A percentile compares a stretch with the other conserved stretches of the same genome.
Conservation (phyloP, 148 eudicot species). For the Bassia scoparia region DNA sequence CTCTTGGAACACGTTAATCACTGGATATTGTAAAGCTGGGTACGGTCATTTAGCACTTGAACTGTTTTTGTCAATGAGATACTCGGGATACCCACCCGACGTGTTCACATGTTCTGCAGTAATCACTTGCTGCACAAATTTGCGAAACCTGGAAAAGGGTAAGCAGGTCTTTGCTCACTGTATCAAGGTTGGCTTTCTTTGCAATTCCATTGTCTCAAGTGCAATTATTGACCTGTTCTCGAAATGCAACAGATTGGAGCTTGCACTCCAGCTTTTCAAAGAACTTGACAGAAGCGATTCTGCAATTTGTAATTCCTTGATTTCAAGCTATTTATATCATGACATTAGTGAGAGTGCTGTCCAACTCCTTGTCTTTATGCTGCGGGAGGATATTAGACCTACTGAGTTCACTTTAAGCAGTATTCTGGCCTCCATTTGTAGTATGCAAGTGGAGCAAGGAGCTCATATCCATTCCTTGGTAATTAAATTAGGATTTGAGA, state of each 20-base stretch:
- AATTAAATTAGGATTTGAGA: constrained; percentile 51
- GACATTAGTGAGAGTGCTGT: constrained; percentile 49
- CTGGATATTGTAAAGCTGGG: constrained; percentile 44
- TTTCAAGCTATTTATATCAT: constrained; percentile 53
- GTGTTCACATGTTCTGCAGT: constrained; percentile 53
- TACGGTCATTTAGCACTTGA: constrained; percentile 37
- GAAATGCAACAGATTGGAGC: constrained; percentile 69
- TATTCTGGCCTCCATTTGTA: constrained; percentile 43
- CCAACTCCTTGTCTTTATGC: constrained; percentile 39
- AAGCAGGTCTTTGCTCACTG: constrained; percentile 54
- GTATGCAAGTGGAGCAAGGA: constrained; percentile 50
- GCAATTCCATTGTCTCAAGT: constrained; percentile 67
- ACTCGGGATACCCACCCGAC: constrained; percentile 46
- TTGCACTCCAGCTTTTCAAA: constrained; percentile 47
- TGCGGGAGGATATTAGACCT: constrained; percentile 46
- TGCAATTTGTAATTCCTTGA: constrained; percentile 64
- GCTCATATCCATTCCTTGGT: constrained; percentile 60
- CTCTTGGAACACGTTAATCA: constrained; percentile 74
- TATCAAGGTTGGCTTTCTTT: constrained; percentile 56
- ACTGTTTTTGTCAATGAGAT: constrained; percentile 52
- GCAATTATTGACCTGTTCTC: constrained; percentile 76
- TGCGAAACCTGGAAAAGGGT: constrained; percentile 58
- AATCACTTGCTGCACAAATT: constrained; percentile 45
- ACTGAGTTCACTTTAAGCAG: constrained; percentile 70
- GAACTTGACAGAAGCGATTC: constrained; percentile 43